Conservation (phyloP, 169 alveolate species). For the Eimeria sp. region DNA sequence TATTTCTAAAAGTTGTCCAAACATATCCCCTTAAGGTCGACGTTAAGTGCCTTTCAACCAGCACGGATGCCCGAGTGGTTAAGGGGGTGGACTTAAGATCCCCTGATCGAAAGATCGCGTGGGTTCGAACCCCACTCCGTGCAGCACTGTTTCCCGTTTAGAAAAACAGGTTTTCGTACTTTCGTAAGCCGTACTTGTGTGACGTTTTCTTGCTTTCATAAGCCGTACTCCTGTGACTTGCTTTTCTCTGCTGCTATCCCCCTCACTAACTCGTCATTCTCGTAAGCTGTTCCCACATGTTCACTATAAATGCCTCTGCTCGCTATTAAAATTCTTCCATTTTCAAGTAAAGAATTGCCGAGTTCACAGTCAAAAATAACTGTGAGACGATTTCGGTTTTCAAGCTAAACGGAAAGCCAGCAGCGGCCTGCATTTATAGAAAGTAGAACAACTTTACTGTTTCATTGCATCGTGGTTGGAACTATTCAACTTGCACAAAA, state of each 20-base stretch:
- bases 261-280: neutral
- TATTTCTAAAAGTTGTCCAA: neutral
- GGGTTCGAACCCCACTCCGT: slow-evolving; percentile 99
- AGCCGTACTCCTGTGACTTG: neutral
- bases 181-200: too few relatives aligned
- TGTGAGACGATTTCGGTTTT: neutral
- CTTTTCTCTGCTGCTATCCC: neutral
- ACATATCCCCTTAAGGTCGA: neutral
- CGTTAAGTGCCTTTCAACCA: neutral
- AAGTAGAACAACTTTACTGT: neutral
- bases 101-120: slow-evolving; percentile 97
- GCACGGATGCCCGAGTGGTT: slow-evolving; percentile 99
- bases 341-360: neutral
- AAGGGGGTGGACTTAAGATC: slow-evolving; percentile 99
- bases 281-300: neutral
- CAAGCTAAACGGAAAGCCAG: neutral
- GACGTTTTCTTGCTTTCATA: too few relatives aligned
- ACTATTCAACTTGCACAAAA: neutral
- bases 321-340: neutral
- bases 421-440: neutral
- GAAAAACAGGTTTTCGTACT: neutral
- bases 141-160: slow-evolving; percentile 85
- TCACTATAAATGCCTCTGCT: neutral
- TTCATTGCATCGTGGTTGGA: neutral
- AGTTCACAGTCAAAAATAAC: neutral